phyloP scores from a whole-genome alignment of 208 protist species.

The Leishmania braziliensis region DNA sequence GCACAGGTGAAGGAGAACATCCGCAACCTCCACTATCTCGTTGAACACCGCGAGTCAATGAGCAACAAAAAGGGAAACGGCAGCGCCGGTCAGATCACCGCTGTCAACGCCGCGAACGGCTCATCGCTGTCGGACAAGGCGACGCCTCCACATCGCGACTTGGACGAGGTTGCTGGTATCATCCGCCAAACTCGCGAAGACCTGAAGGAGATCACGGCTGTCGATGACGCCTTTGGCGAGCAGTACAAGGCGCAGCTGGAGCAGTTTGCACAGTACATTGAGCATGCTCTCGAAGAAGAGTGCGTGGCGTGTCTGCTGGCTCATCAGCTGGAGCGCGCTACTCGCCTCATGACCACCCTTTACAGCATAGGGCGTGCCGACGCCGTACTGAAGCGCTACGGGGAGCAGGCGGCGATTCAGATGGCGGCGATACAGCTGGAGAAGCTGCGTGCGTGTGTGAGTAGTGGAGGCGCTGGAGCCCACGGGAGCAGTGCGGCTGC shows the following conservation, averaged over 20 bases:
- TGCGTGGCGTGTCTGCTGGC: constrained; percentile 48
- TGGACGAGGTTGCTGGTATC: constrained; percentile 25
- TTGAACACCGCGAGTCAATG: constrained; percentile 36
- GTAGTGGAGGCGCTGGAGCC: background rate
- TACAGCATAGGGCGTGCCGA: constrained; percentile 65
- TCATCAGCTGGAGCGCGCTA: constrained; percentile 48
- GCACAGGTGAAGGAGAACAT: constrained; percentile 49
- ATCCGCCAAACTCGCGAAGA: constrained; percentile 42
- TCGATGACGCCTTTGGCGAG: constrained; percentile 67
- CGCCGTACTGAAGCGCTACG: constrained; percentile 61
- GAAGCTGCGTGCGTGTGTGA: constrained; percentile 22
- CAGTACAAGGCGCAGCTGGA: constrained; percentile 53
- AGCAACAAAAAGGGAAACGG: background rate
- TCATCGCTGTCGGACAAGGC: background rate
- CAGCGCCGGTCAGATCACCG: background rate
- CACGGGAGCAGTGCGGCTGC: background rate
- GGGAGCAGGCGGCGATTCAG: constrained; percentile 31
- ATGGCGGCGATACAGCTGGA: constrained; percentile 31
- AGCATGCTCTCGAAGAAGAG: constrained; percentile 61
- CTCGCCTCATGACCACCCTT: constrained; percentile 56
- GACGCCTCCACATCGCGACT: constrained; percentile 18
- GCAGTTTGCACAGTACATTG: constrained; percentile 60
- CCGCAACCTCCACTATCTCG: constrained; percentile 47
- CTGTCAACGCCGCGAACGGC: background rate
- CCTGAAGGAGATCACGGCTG: constrained; percentile 46